phyloP scores from a whole-genome alignment of 2,329 filamentous ascomycete genomes.

The Dactylellina cionopaga region DNA sequence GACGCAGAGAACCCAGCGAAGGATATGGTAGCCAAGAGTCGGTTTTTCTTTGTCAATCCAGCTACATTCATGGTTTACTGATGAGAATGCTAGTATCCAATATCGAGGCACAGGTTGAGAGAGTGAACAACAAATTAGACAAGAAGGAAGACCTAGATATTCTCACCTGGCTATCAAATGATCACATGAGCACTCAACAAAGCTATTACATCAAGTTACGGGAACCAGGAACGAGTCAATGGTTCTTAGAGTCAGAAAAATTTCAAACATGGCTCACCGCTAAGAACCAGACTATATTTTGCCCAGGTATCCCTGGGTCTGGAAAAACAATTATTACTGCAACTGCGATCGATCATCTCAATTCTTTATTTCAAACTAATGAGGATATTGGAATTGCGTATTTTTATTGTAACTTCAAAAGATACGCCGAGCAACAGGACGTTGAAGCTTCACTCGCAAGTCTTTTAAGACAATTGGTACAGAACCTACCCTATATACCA shows the following conservation, averaged over 20 bases:
- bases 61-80: too few species aligned
- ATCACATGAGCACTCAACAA: neutral
- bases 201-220: slow-evolving; percentile 56
- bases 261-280: slow-evolving; percentile 59
- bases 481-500: slow-evolving; percentile 56
- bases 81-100: too few species aligned
- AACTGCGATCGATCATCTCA: slow-evolving; percentile 62
- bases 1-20: neutral
- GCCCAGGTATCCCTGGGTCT: slow-evolving; percentile 60
- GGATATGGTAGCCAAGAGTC: neutral
- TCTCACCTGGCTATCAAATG: slow-evolving; percentile 10
- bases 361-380: neutral
- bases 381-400: slow-evolving; percentile 61
- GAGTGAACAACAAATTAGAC: neutral
- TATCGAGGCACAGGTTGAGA: neutral
- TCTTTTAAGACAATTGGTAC: slow-evolving; percentile 61
- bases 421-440: slow-evolving; percentile 61
- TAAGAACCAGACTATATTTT: slow-evolving; percentile 1
- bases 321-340: slow-evolving; percentile 65
- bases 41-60: too few species aligned
- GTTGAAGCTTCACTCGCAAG: slow-evolving; percentile 58
- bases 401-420: slow-evolving; percentile 64
- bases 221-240: slow-evolving; percentile 63
- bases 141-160: slow-evolving; percentile 3
- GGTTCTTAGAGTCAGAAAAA: slow-evolving; percentile 62